These are phyloP conservation scores for Vanrija sp. DNA, from an alignment of 1,284 basidiomycete species.

Conservation along the genomic window DNA sequence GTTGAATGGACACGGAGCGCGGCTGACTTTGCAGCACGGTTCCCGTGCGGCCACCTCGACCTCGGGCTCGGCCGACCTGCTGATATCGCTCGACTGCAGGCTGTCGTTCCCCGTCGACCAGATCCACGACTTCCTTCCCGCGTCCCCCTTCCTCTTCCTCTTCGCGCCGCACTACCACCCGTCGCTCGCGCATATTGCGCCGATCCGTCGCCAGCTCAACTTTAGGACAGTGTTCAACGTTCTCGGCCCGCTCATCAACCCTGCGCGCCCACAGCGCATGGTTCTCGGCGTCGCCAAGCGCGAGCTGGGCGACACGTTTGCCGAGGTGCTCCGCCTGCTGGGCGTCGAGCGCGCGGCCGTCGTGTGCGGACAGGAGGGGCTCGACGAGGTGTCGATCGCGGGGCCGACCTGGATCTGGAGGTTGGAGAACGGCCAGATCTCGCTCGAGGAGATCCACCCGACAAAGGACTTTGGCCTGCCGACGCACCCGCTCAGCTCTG, in stretches of 20 bases:
- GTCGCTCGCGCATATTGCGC: slow-evolving; percentile 74
- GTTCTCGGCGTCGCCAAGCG: slow-evolving; percentile 84
- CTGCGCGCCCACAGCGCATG: slow-evolving; percentile 77
- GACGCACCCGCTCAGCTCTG: slow-evolving; percentile 63
- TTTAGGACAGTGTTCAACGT: slow-evolving; percentile 98
- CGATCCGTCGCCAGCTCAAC: slow-evolving; percentile 78
- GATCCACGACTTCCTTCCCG: slow-evolving; percentile 53
- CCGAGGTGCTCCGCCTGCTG: slow-evolving; percentile 60
- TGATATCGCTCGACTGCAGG: slow-evolving; percentile 79
- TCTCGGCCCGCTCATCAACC: slow-evolving; percentile 91
- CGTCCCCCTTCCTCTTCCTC: slow-evolving; percentile 82
- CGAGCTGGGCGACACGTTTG: slow-evolving; percentile 81
- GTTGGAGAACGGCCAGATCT: slow-evolving; percentile 49
- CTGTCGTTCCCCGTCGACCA: slow-evolving; percentile 65
- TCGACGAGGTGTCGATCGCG: slow-evolving; percentile 92
- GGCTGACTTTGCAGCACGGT: slow-evolving; percentile 67
- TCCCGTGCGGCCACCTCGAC: slow-evolving; percentile 89
- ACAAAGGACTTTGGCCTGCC: slow-evolving; percentile 64
- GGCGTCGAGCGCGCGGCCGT: slow-evolving; percentile 79
- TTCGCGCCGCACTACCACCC: slow-evolving; percentile 93
- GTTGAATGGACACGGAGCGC: slow-evolving; percentile 15
- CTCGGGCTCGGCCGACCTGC: slow-evolving; percentile 89
- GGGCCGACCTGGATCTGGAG: slow-evolving; percentile 71
- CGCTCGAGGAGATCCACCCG: slow-evolving; percentile 48
- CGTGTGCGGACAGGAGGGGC: slow-evolving; percentile 84